phyloP scores from a whole-genome alignment of 108 stramenopile species.

The Fragilariopsis cylindrus region DNA sequence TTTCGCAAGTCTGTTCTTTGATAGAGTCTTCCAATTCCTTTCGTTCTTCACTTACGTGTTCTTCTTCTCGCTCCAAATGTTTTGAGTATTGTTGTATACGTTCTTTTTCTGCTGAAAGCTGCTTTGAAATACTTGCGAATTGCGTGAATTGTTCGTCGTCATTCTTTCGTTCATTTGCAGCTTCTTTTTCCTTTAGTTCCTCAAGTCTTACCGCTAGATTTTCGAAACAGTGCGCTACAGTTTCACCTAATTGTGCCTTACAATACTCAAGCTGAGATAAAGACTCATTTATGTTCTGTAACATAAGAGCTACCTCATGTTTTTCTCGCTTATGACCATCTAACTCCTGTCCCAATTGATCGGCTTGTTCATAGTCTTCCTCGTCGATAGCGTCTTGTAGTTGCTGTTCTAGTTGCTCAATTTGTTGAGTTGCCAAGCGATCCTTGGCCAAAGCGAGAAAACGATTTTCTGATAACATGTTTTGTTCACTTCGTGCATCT shows the following conservation, averaged over 20 bases:
- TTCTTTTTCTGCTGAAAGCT: conserved; percentile 70
- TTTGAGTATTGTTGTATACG: conserved; percentile 74
- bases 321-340: conserved; percentile 62
- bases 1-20: conserved; percentile 69
- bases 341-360: conserved; percentile 63
- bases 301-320: conserved; percentile 47
- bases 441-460: conserved; percentile 51
- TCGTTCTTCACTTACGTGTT: conserved; percentile 65
- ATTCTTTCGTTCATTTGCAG: conserved; percentile 33
- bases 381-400: conserved; percentile 71
- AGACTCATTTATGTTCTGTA: conserved; percentile 45
- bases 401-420: conserved; percentile 61
- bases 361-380: conserved; percentile 88
- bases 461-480: conserved; percentile 53
- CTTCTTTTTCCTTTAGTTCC: conserved; percentile 50
- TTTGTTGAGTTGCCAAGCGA: conserved; percentile 58
- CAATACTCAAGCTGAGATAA: conserved; percentile 57
- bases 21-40: conserved; percentile 79
- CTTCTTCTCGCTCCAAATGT: conserved; percentile 81
- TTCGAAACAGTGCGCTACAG: conserved; percentile 59
- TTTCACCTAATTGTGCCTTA: conserved; percentile 45
- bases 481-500: conserved; percentile 35
- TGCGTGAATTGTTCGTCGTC: conserved; percentile 53
- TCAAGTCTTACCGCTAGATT: conserved; percentile 50
- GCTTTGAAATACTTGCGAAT: conserved; percentile 65